Evolutionary conservation across 257 asterid species (phyloP).

Genomic region (Solanum virginianum): DNA sequence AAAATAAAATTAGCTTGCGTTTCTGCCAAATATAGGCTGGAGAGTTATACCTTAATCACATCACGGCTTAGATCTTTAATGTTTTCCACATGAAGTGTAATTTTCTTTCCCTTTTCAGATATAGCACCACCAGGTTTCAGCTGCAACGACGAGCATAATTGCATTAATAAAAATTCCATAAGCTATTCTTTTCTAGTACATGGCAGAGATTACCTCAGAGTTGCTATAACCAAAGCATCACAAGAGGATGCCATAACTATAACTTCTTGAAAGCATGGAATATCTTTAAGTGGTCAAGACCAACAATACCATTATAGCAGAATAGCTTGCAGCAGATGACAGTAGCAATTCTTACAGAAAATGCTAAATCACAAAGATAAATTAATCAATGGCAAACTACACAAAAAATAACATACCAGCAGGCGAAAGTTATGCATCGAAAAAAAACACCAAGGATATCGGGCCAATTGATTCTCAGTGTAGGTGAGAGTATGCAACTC

Average conservation of each 20-base stretch:
- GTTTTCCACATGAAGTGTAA: conserved; percentile 49
- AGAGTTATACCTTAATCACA: conserved; percentile 65
- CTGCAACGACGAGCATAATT: conserved; percentile 27
- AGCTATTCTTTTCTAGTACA: background rate
- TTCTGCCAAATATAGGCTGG: background rate
- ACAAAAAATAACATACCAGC: background rate
- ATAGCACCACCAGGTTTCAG: conserved; percentile 87
- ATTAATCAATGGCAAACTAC: background rate
- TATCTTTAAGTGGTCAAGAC: conserved; percentile 60
- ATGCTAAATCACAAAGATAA: background rate
- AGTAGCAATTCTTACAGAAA: background rate
- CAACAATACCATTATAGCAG: conserved; percentile 3
- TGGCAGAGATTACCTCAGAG: conserved; percentile 44
- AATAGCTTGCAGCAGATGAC: background rate
- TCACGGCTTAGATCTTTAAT: conserved; percentile 77
- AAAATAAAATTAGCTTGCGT: background rate
- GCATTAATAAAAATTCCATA: background rate
- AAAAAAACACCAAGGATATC: background rate
- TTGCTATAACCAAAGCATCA: conserved; percentile 82
- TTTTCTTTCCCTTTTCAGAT: conserved; percentile 79
- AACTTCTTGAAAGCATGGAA: conserved; percentile 89
- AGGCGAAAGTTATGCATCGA: background rate
- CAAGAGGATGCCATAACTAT: conserved; percentile 92
- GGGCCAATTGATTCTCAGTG: background rate
- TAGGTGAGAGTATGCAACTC: background rate